A percentile compares a stretch with the other conserved stretches of the same genome.
Evolutionary conservation across 345 rosid species (phyloP).

Genomic region (Euphorbia tirucalli): DNA sequence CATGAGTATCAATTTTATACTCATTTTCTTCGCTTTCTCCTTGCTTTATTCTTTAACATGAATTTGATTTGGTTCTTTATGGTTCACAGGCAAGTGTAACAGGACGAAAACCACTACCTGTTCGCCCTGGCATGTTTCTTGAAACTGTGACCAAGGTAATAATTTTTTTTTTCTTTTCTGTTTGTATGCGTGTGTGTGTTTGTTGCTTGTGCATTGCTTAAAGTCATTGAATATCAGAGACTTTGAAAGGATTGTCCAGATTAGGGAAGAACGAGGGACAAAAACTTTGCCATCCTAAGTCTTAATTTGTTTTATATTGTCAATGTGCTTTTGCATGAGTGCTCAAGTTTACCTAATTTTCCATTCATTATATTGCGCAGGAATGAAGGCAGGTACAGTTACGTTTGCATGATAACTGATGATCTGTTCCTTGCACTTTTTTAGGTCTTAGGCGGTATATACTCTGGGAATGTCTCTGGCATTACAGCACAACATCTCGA

Average conservation of each 20-base stretch:
- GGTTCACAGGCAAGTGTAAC: conserved; percentile 63
- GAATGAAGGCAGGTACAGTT: background rate
- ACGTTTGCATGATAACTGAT: conserved; percentile 18
- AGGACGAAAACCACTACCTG: conserved; percentile 81
- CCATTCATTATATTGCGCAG: background rate
- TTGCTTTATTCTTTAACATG: background rate
- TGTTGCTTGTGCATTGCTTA: background rate
- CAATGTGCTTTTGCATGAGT: background rate
- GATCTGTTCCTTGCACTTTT: conserved; percentile 22
- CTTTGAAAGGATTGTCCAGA: background rate
- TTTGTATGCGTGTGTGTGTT: background rate
- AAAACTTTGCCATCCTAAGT: background rate
- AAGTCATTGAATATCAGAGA: background rate
- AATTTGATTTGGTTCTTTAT: conserved; percentile 20
- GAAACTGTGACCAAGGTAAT: conserved; percentile 90
- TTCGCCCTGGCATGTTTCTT: conserved; percentile 93
- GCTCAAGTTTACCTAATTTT: conserved; percentile 6
- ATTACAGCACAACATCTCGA: conserved; percentile 93
- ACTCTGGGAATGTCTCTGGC: conserved; percentile 72
- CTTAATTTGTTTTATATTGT: background rate
- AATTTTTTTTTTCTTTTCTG: background rate
- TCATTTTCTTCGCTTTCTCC: conserved; percentile 11
- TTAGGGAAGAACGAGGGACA: background rate
- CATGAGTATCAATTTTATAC: conserved; percentile 6
- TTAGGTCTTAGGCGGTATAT: conserved; percentile 89